Percentiles rank a stretch among this genome's conserved stretches.
Evolutionary conservation across 441 rosid genomes (phyloP).

Genomic region (Euphorbia celastroides): DNA sequence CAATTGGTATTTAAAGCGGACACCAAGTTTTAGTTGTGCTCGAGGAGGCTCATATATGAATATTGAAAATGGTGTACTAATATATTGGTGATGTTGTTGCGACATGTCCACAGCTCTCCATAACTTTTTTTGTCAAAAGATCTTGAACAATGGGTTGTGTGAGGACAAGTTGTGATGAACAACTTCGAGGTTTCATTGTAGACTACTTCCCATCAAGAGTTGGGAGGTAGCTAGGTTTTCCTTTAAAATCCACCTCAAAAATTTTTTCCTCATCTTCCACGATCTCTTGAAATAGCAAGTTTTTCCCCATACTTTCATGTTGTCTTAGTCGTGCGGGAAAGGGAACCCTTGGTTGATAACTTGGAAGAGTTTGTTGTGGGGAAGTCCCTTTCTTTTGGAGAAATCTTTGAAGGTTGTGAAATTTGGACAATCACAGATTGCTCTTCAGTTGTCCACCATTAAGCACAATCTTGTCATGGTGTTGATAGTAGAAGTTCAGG

Average conservation of each 20-base stretch:
- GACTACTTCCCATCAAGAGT: too few species aligned
- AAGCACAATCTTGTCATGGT: background rate
- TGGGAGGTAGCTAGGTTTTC: too few species aligned
- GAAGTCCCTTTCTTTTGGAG: too few species aligned
- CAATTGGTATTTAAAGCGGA: background rate
- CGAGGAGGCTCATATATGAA: background rate
- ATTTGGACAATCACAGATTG: background rate
- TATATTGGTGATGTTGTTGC: background rate
- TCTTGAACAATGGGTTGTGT: background rate
- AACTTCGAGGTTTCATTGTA: too few species aligned
- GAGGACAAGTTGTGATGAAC: background rate
- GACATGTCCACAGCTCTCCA: background rate
- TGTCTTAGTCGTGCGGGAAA: too few species aligned
- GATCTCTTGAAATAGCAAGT: background rate
- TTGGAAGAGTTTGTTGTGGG: too few species aligned
- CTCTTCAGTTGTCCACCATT: too few species aligned
- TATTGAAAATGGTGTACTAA: background rate
- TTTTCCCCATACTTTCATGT: too few species aligned
- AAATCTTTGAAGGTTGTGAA: background rate
- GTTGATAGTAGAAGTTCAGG: background rate
- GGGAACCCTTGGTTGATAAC: too few species aligned
- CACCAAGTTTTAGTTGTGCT: background rate
- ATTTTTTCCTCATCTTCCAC: background rate
- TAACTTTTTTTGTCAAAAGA: background rate
- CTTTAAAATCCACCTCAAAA: too few species aligned